These are phyloP conservation scores for Aspergillus intermedius DNA, from an alignment of 2,329 filamentous ascomycete species.

Conservation along the genomic window DNA sequence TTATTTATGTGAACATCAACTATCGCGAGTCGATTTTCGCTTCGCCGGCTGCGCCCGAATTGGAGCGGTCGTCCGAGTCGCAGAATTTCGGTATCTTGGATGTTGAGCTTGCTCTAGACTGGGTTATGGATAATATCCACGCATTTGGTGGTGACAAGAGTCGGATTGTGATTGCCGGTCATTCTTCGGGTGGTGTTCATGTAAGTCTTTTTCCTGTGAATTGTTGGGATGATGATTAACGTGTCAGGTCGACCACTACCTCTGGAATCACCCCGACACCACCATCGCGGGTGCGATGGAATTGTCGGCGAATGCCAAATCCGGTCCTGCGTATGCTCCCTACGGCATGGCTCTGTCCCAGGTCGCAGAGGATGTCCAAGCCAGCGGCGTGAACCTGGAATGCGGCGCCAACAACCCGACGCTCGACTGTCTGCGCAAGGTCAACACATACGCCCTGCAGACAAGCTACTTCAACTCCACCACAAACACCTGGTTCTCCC, in stretches of 20 bases:
- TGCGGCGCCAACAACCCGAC: slow-evolving; percentile 12
- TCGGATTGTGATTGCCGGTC: slow-evolving; percentile 16
- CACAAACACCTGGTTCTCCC: slow-evolving; percentile 18
- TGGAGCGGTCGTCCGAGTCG: slow-evolving; percentile 11
- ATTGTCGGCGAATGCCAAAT: slow-evolving; percentile 18
- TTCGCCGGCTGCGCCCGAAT: slow-evolving; percentile 14
- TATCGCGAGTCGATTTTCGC: slow-evolving; percentile 18
- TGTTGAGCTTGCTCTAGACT: slow-evolving; percentile 14
- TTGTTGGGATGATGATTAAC: not conserved
- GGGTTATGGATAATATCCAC: slow-evolving; percentile 16
- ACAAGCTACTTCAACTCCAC: slow-evolving; percentile 17
- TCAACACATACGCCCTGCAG: slow-evolving; percentile 15
- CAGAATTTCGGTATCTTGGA: slow-evolving; percentile 19
- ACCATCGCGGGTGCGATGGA: slow-evolving; percentile 17
- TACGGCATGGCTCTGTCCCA: slow-evolving; percentile 13
- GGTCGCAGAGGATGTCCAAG: slow-evolving; percentile 14
- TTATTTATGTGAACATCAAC: slow-evolving; percentile 18
- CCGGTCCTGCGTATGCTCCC: slow-evolving; percentile 13
- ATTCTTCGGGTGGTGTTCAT: slow-evolving; percentile 17
- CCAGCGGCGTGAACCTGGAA: slow-evolving; percentile 10
- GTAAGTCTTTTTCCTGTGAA: not conserved
- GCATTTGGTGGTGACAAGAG: slow-evolving; percentile 16
- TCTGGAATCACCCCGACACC: slow-evolving; percentile 18
- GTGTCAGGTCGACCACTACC: slow-evolving; percentile 14
- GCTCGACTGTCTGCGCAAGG: slow-evolving; percentile 14